Base-by-base conservation (phyloP, 345 rosid species). In the Cardamine occulta region DNA sequence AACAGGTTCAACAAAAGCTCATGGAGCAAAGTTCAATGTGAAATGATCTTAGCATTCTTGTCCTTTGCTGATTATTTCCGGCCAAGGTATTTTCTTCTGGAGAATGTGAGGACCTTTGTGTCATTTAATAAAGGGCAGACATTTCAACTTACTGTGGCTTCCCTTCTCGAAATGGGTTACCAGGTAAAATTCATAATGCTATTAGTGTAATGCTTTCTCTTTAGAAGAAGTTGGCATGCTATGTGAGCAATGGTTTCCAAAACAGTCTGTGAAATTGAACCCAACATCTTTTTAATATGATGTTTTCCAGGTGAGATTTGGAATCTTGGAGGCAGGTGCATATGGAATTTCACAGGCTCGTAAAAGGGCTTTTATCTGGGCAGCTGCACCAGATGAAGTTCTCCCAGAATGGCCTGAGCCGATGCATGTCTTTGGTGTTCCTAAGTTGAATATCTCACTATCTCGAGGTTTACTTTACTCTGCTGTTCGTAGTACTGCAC, bases 321-420 rank as follows among this genome's bases (percentile, higher is more conserved):
- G 98, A 19, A 85, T 89, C 63, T 68, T 94, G 81, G 97, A 94
- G 79, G 98, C 98, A 59, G 98, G 98, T 61, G 85, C 96, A 28
- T 94, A 62, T 79, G 98, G 97, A 45, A 88, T 94, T 53, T 83
- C 97, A 29, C 98, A 94, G 68, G 88, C 98, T 4, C 81, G 98
- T 35, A 94, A 91, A 80, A 85, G 96, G 9, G 96, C 91, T 61
- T 89, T 94, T 49, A 89, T 93, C 60, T 93, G 95, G 98, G 97
- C 98, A 61, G 96, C 97, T 44, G 83, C 96, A 17, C 96, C 98
- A 21, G 96, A 83, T 9, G 95, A 85, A 74, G 60, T 77, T 34
- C 93, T 94, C 32, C 98, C 98, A 5, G 97, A 94, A 72, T 94
- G 98, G 97, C 98, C 98, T 8, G 98, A 94, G 80, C 96, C 98